Conservation (phyloP, 257 asterid species). For the Nicotiana sylvestris region DNA sequence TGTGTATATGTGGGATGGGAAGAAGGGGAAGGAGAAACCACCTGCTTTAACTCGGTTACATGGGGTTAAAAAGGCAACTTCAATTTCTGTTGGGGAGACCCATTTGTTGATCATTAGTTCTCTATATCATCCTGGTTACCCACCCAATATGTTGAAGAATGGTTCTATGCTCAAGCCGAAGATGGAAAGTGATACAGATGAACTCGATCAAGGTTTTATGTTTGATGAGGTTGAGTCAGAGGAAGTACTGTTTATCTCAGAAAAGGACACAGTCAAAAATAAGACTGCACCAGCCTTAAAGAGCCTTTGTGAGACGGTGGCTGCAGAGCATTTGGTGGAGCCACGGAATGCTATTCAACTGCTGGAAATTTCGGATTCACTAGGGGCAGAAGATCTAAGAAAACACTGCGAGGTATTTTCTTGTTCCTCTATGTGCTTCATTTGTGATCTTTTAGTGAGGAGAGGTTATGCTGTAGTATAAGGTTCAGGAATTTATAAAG, state of each 20-base stretch:
- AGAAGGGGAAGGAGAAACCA: slow-evolving; percentile 50
- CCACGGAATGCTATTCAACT: slow-evolving; percentile 79
- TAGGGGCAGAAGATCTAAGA: slow-evolving; percentile 78
- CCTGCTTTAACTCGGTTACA: slow-evolving; percentile 65
- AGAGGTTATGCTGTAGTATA: slow-evolving; percentile 3
- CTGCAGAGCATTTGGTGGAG: slow-evolving; percentile 85
- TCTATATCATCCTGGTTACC: slow-evolving; percentile 76
- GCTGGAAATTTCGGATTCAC: slow-evolving; percentile 86
- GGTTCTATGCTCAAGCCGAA: slow-evolving; percentile 27
- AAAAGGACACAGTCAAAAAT: slow-evolving; percentile 31
- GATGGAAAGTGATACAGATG: slow-evolving; percentile 44
- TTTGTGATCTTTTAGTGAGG: neutral
- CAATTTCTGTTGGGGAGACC: slow-evolving; percentile 94
- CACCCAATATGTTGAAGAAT: slow-evolving; percentile 24
- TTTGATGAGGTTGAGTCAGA: slow-evolving; percentile 62
- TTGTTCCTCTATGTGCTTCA: neutral
- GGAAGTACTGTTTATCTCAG: slow-evolving; percentile 24
- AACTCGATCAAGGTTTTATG: slow-evolving; percentile 54
- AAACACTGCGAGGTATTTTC: slow-evolving; percentile 63
- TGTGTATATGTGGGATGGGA: slow-evolving; percentile 88
- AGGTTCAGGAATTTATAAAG: neutral
- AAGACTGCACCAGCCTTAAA: slow-evolving; percentile 64
- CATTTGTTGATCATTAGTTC: slow-evolving; percentile 73
- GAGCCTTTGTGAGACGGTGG: slow-evolving; percentile 76
- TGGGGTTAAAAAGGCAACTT: slow-evolving; percentile 90